Conservation (phyloP, 495 filamentous ascomycete species). For the Polyplosphaeria fusca region DNA sequence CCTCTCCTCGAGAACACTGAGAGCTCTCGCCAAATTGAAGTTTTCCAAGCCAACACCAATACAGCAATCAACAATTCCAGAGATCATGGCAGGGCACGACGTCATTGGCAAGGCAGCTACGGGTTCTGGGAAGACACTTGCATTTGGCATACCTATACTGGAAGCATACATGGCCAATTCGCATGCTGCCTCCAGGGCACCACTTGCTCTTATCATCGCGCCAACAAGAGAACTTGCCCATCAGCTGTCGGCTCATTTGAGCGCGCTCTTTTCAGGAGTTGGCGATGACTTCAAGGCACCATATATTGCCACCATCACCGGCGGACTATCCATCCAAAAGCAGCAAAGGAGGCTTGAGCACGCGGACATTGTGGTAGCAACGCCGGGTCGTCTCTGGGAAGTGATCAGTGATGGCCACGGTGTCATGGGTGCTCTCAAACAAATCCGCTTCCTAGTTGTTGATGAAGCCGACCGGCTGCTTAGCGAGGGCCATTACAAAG, state of each 20-base stretch:
- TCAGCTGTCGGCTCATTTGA: slow-evolving; percentile 80
- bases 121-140: slow-evolving; percentile 80
- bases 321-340: slow-evolving; percentile 87
- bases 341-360: slow-evolving; percentile 72
- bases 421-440: slow-evolving; percentile 59
- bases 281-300: slow-evolving; percentile 56
- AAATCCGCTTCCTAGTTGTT: slow-evolving; percentile 77
- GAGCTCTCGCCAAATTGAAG: slow-evolving; percentile 70
- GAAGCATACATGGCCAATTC: slow-evolving; percentile 56
- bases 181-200: slow-evolving; percentile 46
- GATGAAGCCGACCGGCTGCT: slow-evolving; percentile 93
- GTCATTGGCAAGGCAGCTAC: slow-evolving; percentile 79
- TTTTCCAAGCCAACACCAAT: slow-evolving; percentile 80
- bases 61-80: slow-evolving; percentile 71
- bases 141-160: slow-evolving; percentile 75
- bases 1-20: slow-evolving; percentile 65
- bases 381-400: slow-evolving; percentile 92
- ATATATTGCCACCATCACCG: slow-evolving; percentile 78
- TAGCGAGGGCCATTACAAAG: slow-evolving; percentile 92
- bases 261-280: slow-evolving; percentile 61
- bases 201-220: slow-evolving; percentile 83
- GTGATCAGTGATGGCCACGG: slow-evolving; percentile 68
- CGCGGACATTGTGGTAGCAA: slow-evolving; percentile 87
- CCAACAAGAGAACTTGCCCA: slow-evolving; percentile 92
- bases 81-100: slow-evolving; percentile 70